Conservation (phyloP, 352 stramenopile species). For the Halophytophthora polymorphica region DNA sequence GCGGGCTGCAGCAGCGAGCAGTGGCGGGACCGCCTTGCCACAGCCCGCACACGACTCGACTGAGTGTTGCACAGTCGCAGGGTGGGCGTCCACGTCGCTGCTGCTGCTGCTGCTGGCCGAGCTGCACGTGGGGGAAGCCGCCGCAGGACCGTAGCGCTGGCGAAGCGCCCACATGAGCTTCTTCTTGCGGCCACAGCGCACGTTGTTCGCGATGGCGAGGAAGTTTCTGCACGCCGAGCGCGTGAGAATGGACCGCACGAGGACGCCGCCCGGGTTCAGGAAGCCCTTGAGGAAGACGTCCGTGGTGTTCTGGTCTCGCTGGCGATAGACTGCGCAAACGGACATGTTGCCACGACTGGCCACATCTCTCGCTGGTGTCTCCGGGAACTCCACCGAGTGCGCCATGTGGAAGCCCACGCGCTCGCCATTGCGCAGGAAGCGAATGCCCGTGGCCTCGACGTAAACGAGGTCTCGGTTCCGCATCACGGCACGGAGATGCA, state of each 20-base stretch:
- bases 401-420: conserved; percentile 41
- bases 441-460: conserved; percentile 40
- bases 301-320: conserved; percentile 40
- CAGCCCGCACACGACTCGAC: conserved; percentile 22
- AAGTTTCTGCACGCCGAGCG: conserved; percentile 29
- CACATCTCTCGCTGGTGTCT: conserved; percentile 31
- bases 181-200: conserved; percentile 58
- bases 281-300: conserved; percentile 55
- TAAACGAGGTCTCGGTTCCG: conserved; percentile 54
- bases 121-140: conserved; percentile 3
- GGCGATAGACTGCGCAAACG: conserved; percentile 52
- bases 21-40: conserved; percentile 23
- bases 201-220: conserved; percentile 30
- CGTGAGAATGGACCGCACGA: conserved; percentile 37
- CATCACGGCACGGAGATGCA: conserved; percentile 30
- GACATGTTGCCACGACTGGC: conserved; percentile 53
- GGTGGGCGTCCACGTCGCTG: conserved; percentile 5
- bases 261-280: conserved; percentile 29
- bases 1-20: conserved; percentile 18
- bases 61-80: conserved; percentile 1
- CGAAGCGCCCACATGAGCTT: conserved; percentile 54
- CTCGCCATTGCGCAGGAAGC: conserved; percentile 29
- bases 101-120: too few relatives aligned
- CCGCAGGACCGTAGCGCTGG: conserved; percentile 13
- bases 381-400: conserved; percentile 41